Percentiles rank a stretch among this genome's conserved stretches.
These are phyloP conservation scores for Ogataea methylovora DNA, from an alignment of 805 yeast genomes.

Conservation along the genomic window DNA sequence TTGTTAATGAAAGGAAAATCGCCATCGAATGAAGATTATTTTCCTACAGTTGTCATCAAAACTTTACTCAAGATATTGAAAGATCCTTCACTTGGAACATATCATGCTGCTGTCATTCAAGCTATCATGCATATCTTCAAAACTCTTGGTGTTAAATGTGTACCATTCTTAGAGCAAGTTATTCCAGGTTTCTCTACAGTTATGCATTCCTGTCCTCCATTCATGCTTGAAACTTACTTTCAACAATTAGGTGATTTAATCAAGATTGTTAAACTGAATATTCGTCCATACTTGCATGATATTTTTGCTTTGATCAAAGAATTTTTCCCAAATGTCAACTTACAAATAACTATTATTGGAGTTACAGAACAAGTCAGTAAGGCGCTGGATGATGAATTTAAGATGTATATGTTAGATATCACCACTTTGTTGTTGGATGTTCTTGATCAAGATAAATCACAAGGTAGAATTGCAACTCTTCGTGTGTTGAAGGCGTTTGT, in stretches of 20 bases:
- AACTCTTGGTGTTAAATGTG: slow-evolving; percentile 81
- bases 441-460: slow-evolving; percentile 63
- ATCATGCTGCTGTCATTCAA: slow-evolving; percentile 90
- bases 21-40: slow-evolving; percentile 87
- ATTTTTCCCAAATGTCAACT: slow-evolving; percentile 51
- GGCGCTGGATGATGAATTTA: slow-evolving; percentile 90
- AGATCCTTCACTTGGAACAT: slow-evolving; percentile 77
- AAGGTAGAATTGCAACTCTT: slow-evolving; percentile 51
- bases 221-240: slow-evolving; percentile 80
- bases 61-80: slow-evolving; percentile 76
- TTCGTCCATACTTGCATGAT: slow-evolving; percentile 71
- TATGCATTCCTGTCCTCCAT: slow-evolving; percentile 72
- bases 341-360: slow-evolving; percentile 73
- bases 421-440: slow-evolving; percentile 70
- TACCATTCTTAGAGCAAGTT: slow-evolving; percentile 79
- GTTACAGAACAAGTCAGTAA: slow-evolving; percentile 78
- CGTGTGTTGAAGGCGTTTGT: slow-evolving; percentile 79
- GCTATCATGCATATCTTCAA: slow-evolving; percentile 89
- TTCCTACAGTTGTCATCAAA: slow-evolving; percentile 89
- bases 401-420: slow-evolving; percentile 69
- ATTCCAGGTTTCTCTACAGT: slow-evolving; percentile 83
- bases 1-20: slow-evolving; percentile 89
- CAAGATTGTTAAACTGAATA: slow-evolving; percentile 80
- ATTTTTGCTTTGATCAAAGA: slow-evolving; percentile 72
- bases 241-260: slow-evolving; percentile 80